Conservation (phyloP, 2,329 filamentous ascomycete species). For the Nannizzia gypsea region DNA sequence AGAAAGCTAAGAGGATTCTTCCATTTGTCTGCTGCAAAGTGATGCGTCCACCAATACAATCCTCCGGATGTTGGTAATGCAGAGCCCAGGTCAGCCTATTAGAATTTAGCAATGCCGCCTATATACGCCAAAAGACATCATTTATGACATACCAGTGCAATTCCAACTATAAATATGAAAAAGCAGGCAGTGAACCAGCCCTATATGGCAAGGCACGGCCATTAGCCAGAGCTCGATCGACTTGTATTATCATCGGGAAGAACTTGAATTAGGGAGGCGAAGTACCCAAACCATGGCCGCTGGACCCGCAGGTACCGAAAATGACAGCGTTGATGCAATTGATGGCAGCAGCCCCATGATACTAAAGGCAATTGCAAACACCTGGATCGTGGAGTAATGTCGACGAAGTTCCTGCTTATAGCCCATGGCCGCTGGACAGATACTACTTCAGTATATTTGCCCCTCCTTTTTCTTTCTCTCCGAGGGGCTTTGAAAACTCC, state of each 20-base stretch:
- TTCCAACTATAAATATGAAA: constrained; percentile 48
- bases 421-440: constrained; percentile 25
- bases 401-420: constrained; percentile 51
- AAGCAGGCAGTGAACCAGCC: constrained; percentile 47
- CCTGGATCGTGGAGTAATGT: constrained; percentile 51
- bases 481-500: not conserved
- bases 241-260: not conserved
- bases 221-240: not conserved
- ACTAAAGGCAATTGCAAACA: constrained; percentile 49
- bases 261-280: not conserved
- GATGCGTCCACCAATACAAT: constrained; percentile 50
- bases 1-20: constrained; percentile 49
- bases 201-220: constrained; percentile 17
- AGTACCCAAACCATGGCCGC: constrained; percentile 50
- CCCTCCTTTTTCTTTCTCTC: not conserved
- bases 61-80: constrained; percentile 50
- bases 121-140: not conserved
- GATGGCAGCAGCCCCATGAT: constrained; percentile 53
- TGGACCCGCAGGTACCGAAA: constrained; percentile 48
- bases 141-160: constrained; percentile 41
- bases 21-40: constrained; percentile 44
- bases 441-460: not conserved
- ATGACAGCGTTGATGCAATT: constrained; percentile 48
- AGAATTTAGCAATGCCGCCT: not conserved
- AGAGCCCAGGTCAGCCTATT: constrained; percentile 39